Conservation (phyloP, 2,329 filamentous ascomycete genomes). For the Zelopaecilomyces penicillatus region DNA sequence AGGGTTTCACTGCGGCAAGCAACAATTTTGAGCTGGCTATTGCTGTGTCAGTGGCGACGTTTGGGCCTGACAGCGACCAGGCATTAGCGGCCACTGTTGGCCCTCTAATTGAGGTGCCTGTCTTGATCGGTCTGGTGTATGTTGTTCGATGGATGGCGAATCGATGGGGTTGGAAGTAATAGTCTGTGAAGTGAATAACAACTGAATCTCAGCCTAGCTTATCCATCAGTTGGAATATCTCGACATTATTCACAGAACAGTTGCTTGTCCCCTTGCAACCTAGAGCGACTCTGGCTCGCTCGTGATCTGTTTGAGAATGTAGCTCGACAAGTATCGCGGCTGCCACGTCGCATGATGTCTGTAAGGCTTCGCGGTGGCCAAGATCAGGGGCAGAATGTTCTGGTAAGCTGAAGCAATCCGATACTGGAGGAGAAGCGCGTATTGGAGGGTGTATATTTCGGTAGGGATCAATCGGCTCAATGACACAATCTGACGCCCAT, state of each 20-base stretch:
- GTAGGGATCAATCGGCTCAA: too few relatives aligned
- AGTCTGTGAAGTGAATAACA: too few relatives aligned
- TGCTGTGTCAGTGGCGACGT: conserved; percentile 74
- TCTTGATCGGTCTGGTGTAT: conserved; percentile 70
- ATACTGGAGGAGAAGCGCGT: too few relatives aligned
- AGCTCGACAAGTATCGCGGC: conserved; percentile 8
- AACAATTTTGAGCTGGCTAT: conserved; percentile 93
- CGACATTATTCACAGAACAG: conserved; percentile 8
- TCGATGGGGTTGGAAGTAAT: conserved; percentile 43
- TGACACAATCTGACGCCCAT: too few relatives aligned
- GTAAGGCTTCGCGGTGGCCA: not conserved
- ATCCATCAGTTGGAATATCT: conserved; percentile 10
- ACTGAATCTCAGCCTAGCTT: not conserved
- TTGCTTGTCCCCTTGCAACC: conserved; percentile 4
- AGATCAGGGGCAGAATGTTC: too few relatives aligned
- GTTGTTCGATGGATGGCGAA: conserved; percentile 52
- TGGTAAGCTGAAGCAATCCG: too few relatives aligned
- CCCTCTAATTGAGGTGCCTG: conserved; percentile 77
- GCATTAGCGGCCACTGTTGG: conserved; percentile 77
- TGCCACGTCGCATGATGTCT: conserved; percentile 5
- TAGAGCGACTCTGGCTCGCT: conserved; percentile 5
- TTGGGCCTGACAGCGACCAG: conserved; percentile 68
- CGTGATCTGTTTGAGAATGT: conserved; percentile 2
- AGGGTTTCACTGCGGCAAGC: conserved; percentile 81
- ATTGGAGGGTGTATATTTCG: too few relatives aligned